These are phyloP conservation scores for Geotrichum klebahnii DNA, from an alignment of 1,139 yeast species.

Conservation along the genomic window DNA sequence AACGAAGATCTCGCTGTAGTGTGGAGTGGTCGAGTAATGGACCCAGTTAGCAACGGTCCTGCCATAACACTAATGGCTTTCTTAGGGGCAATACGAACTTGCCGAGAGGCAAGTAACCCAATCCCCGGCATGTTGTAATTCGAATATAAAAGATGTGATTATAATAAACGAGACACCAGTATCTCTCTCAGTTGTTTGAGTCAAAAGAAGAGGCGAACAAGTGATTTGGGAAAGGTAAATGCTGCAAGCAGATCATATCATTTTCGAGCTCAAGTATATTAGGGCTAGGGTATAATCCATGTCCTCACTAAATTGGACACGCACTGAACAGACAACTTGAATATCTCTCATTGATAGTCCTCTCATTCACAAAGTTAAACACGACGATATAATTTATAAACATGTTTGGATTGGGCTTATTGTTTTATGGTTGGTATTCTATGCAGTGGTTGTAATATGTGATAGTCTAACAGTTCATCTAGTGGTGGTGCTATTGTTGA, in stretches of 20 bases:
- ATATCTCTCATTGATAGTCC: too few species aligned
- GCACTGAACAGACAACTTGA: too few species aligned
- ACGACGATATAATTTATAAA: not conserved
- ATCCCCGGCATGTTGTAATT: conserved; percentile 1
- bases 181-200: not conserved
- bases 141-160: not conserved
- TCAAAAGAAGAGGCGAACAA: too few species aligned
- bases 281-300: too few species aligned
- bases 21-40: not conserved
- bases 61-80: not conserved
- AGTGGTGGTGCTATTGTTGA: conserved; percentile 58
- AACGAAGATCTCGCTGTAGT: too few species aligned
- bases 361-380: too few species aligned
- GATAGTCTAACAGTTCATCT: not conserved
- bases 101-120: conserved; percentile 1
- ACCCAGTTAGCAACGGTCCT: not conserved
- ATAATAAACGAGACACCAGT: too few species aligned
- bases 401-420: conserved; percentile 70
- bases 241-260: too few species aligned
- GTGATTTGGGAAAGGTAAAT: too few species aligned
- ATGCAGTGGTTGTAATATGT: not conserved
- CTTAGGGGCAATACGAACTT: not conserved
- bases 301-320: too few species aligned
- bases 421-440: conserved; percentile 52
- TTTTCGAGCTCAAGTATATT: too few species aligned